Conservation (phyloP, 257 asterid genomes). For the Gentiana straminea region DNA sequence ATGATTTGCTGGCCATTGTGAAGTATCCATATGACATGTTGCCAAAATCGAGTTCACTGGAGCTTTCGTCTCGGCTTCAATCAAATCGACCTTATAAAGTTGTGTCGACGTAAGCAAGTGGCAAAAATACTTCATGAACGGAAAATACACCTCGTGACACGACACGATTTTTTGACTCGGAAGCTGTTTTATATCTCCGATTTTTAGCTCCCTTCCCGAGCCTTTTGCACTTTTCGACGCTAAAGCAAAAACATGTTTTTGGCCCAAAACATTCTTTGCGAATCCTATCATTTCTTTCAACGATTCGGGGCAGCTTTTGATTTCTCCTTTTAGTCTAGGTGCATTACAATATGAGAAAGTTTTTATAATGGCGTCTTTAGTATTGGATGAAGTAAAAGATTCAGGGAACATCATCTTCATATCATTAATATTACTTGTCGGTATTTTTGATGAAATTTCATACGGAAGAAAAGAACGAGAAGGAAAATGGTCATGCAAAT, state of each 20-base stretch:
- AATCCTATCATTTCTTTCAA: constrained; percentile 34
- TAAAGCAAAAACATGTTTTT: constrained; percentile 11
- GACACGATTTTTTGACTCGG: constrained; percentile 17
- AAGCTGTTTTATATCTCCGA: constrained; percentile 10
- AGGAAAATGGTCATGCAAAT: constrained; percentile 19
- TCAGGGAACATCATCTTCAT: constrained; percentile 13
- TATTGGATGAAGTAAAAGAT: background rate
- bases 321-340: constrained; percentile 22
- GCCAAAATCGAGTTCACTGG: background rate
- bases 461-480: constrained; percentile 32
- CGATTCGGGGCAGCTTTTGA: constrained; percentile 23
- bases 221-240: constrained; percentile 14
- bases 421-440: background rate
- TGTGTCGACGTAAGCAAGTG: constrained; percentile 27
- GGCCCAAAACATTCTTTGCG: constrained; percentile 6
- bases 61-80: background rate
- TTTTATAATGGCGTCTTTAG: constrained; percentile 13
- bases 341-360: constrained; percentile 20
- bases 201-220: constrained; percentile 6
- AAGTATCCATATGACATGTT: constrained; percentile 2
- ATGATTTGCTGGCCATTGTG: background rate
- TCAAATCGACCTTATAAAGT: constrained; percentile 21
- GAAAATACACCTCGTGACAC: constrained; percentile 37
- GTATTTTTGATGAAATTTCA: constrained; percentile 17
- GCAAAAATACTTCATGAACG: constrained; percentile 32